A percentile compares a stretch with the other conserved stretches of the same genome.
Conservation (phyloP, 179 eudicot genomes). For the Heliamphora pulchella region DNA sequence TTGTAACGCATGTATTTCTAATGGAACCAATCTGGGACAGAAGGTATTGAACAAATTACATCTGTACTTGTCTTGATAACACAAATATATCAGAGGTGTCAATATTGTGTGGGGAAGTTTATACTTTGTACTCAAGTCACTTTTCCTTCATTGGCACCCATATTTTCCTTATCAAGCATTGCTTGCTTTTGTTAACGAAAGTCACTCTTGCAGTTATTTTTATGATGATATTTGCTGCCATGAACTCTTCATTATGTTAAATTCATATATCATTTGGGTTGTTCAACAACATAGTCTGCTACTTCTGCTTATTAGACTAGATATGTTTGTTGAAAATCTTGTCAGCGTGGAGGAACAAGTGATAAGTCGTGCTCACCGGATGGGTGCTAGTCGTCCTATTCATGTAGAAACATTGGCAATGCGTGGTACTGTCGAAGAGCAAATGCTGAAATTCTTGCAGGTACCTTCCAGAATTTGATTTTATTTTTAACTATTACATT, state of each 20-base stretch:
- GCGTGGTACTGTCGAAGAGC: conserved; percentile 96
- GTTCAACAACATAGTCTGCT: not conserved
- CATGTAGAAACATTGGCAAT: conserved; percentile 92
- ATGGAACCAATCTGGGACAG: conserved; percentile 99
- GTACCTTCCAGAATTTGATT: conserved; percentile 22
- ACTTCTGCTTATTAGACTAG: not conserved
- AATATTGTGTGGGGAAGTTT: not conserved
- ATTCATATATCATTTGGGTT: not conserved
- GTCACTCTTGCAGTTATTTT: not conserved
- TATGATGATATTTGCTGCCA: not conserved
- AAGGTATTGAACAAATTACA: conserved; percentile 41
- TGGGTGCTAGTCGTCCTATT: conserved; percentile 95
- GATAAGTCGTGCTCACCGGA: conserved; percentile 98
- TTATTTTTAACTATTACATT: not conserved
- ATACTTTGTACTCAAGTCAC: not conserved
- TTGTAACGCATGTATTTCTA: conserved; percentile 77
- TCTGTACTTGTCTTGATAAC: not conserved
- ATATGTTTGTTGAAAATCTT: conserved; percentile 19
- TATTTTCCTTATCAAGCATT: not conserved
- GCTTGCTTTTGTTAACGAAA: not conserved
- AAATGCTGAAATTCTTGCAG: conserved; percentile 90
- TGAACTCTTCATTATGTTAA: not conserved
- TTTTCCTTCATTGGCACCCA: not conserved
- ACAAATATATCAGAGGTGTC: not conserved
- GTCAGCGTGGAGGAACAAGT: conserved; percentile 97